These are phyloP conservation scores for Entophlyctis helioformis DNA, from an alignment of 192 early-diverging fungal genomes.

Conservation along the genomic window DNA sequence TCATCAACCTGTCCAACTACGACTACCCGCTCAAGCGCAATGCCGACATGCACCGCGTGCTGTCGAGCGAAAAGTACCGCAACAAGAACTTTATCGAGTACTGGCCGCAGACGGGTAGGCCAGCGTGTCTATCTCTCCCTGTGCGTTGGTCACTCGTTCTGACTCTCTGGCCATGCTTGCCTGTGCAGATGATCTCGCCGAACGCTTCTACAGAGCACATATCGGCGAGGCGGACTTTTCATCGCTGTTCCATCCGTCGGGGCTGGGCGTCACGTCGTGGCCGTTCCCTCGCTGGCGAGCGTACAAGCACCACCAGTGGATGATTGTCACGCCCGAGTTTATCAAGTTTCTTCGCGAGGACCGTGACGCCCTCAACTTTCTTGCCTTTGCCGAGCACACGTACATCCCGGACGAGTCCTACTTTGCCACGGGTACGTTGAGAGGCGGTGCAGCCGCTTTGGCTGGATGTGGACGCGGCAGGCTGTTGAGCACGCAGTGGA, in stretches of 20 bases:
- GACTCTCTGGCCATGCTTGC: background rate
- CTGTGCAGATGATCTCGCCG: slow-evolving; percentile 14
- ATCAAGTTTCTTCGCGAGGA: slow-evolving; percentile 14
- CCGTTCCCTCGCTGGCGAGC: slow-evolving; percentile 17
- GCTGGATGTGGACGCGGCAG: too few species aligned
- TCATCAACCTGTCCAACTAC: slow-evolving; percentile 26
- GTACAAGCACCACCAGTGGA: slow-evolving; percentile 34
- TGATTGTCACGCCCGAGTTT: slow-evolving; percentile 21
- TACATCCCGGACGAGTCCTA: slow-evolving; percentile 32
- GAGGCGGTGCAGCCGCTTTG: too few species aligned
- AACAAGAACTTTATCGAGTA: slow-evolving; percentile 24
- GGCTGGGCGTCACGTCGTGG: slow-evolving; percentile 12
- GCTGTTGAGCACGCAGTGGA: too few species aligned
- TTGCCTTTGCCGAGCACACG: slow-evolving; percentile 23
- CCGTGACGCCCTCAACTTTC: slow-evolving; percentile 9
- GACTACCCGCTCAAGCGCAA: slow-evolving; percentile 31
- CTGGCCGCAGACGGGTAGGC: slow-evolving; percentile 22
- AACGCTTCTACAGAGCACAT: slow-evolving; percentile 22
- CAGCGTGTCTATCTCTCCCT: background rate
- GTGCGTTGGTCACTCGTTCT: too few species aligned
- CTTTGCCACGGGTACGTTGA: slow-evolving; percentile 18
- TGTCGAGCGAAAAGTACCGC: slow-evolving; percentile 3
- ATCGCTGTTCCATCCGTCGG: slow-evolving; percentile 6
- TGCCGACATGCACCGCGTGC: slow-evolving; percentile 15
- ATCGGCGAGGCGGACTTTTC: slow-evolving; percentile 2